phyloP scores from a whole-genome alignment of 1,284 basidiomycete species.

The Exsudoporus floridanus region DNA sequence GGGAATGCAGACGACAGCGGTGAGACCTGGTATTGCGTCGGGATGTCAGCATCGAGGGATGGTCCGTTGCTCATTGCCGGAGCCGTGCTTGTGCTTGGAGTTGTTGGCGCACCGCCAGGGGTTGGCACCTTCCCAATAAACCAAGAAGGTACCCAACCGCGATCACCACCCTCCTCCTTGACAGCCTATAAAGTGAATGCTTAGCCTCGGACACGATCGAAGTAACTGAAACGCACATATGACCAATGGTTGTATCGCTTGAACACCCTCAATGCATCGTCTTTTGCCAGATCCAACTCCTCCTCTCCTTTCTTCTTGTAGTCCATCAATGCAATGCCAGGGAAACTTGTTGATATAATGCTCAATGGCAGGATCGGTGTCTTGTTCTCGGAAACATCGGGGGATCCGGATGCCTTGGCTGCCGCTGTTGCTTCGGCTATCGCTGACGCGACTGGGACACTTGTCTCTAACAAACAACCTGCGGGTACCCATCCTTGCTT shows the following conservation, averaged over 20 bases:
- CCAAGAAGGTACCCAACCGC: constrained; percentile 91
- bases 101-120: constrained; percentile 50
- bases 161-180: constrained; percentile 82
- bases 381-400: constrained; percentile 45
- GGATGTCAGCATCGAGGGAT: constrained; percentile 40
- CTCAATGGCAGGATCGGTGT: constrained; percentile 82
- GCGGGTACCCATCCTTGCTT: constrained; percentile 90
- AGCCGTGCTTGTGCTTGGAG: constrained; percentile 51
- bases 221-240: constrained; percentile 57
- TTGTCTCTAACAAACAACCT: constrained; percentile 92
- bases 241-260: constrained; percentile 98
- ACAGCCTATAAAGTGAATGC: constrained; percentile 58
- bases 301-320: constrained; percentile 90
- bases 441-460: constrained; percentile 72
- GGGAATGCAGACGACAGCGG: constrained; percentile 75
- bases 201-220: constrained; percentile 2
- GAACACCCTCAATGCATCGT: constrained; percentile 87
- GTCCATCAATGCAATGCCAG: constrained; percentile 92
- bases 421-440: constrained; percentile 74
- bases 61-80: constrained; percentile 31
- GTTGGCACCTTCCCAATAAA: constrained; percentile 71
- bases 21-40: constrained; percentile 57
- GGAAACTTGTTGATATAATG: constrained; percentile 93
- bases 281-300: constrained; percentile 83
- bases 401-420: constrained; percentile 42